Evolutionary conservation across 1,284 basidiomycete species (phyloP), one percentile per base, ranked within the genome.

Genomic region (Ustilago esculenta): DNA sequence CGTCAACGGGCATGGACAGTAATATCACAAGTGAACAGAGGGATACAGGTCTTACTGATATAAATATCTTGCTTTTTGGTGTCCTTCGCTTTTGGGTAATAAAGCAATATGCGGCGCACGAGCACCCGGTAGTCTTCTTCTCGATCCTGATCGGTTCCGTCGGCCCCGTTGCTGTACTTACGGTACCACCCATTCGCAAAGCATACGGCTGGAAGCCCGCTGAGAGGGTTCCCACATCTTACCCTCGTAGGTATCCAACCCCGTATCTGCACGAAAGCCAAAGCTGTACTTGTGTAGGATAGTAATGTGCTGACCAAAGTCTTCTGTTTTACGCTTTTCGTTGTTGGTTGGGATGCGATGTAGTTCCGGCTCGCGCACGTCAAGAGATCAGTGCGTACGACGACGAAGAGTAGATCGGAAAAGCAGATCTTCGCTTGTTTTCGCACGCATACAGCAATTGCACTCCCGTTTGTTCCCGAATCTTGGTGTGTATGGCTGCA

Each of bases 101-200:
- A 34, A 48, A 89, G 87, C 88, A 88, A 87, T 88, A 90, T 63
- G 87, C 90, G 77, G 92, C 93, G 32, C 94, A 97, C 85, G 93
- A 96, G 84, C 88, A 88, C 75, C 93, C 94, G 32, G 90, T 92
- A 78, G 88, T 96, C 82, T 94, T 95, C 85, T 96, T 89, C 85
- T 91, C 92, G 7, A 86, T 90, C 80, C 83, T 89, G 48, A 84
- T 96, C 60, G 94, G 93, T 39, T 79, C 72, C 10, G 65, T 81
- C 34, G 83, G 82, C 3, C 94, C 94, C 12, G 82, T 90, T 23
- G 84, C 92, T 81, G 90, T 90, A 44, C 73, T 92, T 35, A 85
- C 86, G 41, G 87, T 96, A 11, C 93, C 94, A 11, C 89, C 90
- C 7, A 86, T 95, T 72, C 89, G 92, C 58, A 87, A 85, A 78